These are phyloP conservation scores for Populus davidiana DNA, from an alignment of 345 rosid species.

Conservation along the genomic window DNA sequence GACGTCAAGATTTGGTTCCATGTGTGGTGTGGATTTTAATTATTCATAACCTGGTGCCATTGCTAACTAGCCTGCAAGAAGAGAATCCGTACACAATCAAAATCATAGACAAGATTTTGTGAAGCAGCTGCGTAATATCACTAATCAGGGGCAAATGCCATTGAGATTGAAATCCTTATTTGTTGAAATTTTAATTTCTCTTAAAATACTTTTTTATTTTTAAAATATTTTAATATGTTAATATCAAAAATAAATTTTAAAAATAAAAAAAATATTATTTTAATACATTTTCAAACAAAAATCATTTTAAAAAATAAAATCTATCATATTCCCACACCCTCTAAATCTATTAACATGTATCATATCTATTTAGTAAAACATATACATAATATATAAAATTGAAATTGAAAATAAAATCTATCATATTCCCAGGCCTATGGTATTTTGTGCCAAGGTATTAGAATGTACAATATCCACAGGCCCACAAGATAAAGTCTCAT, in stretches of 20 bases:
- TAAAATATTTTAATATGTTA: too few relatives aligned
- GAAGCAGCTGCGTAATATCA: neutral
- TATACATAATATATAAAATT: neutral
- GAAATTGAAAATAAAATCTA: too few relatives aligned
- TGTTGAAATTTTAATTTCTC: too few relatives aligned
- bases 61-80: conserved; percentile 3
- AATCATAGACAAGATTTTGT: neutral
- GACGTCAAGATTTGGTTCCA: conserved; percentile 27
- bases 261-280: too few relatives aligned
- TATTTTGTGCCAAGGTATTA: neutral
- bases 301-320: too few relatives aligned
- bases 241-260: too few relatives aligned
- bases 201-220: too few relatives aligned
- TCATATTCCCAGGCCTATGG: neutral
- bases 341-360: neutral
- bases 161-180: too few relatives aligned
- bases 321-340: too few relatives aligned
- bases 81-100: neutral
- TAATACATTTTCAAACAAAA: too few relatives aligned
- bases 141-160: neutral
- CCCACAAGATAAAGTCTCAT: neutral
- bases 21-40: conserved; percentile 14
- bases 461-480: neutral
- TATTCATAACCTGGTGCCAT: conserved; percentile 5
- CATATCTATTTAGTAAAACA: too few relatives aligned